Evolutionary conservation across 148 eudicot genomes (phyloP).

Genomic region (Drosera capensis): DNA sequence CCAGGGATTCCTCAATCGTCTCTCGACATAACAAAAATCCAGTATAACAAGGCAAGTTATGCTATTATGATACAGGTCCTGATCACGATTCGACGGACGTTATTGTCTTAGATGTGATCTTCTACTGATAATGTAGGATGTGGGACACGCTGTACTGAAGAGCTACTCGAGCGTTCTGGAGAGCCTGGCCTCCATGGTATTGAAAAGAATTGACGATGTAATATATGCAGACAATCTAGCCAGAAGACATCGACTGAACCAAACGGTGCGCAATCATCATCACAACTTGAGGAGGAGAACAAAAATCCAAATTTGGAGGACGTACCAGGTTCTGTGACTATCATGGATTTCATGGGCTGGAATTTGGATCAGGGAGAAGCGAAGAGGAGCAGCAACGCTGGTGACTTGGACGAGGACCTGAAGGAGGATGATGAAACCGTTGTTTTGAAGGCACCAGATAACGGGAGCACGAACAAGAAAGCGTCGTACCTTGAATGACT

Average conservation of each 20-base stretch:
- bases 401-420: neutral
- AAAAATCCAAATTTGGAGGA: neutral
- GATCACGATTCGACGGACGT: too few species aligned
- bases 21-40: too few species aligned
- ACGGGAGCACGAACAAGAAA: neutral
- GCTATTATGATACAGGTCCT: too few species aligned
- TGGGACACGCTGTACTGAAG: constrained; percentile 13
- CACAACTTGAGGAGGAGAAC: neutral
- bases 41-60: too few species aligned
- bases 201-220: constrained; percentile 8
- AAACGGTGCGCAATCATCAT: neutral
- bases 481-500: neutral
- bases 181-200: constrained; percentile 5
- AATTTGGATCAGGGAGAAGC: neutral
- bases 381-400: neutral
- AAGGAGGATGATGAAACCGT: neutral
- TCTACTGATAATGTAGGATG: constrained; percentile 26
- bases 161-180: constrained; percentile 12
- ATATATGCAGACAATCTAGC: constrained; percentile 2
- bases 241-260: neutral
- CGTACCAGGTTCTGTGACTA: neutral
- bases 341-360: constrained; percentile 1
- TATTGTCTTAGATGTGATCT: too few species aligned
- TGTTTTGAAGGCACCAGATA: neutral
- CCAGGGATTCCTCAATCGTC: too few species aligned